Conservation (phyloP, 495 filamentous ascomycete genomes). For the Talaromyces thailandensis region DNA sequence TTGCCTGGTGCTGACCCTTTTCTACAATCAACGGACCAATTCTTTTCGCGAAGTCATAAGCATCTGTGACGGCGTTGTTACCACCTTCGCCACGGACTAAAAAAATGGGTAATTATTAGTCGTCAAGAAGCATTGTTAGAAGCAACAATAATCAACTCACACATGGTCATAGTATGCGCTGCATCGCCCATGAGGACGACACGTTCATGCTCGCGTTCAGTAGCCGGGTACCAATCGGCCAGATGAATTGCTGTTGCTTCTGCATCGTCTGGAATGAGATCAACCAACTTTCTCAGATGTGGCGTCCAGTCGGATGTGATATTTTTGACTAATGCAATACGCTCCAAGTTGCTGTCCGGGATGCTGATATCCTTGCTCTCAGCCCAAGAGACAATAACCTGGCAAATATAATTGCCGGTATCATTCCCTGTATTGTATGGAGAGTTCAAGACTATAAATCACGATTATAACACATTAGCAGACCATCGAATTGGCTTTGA, state of each 20-base stretch:
- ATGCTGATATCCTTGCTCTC: slow-evolving; percentile 29
- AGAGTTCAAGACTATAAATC: slow-evolving; percentile 31
- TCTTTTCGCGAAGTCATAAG: slow-evolving; percentile 25
- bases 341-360: slow-evolving; percentile 28
- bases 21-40: slow-evolving; percentile 2
- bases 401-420: slow-evolving; percentile 32
- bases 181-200: slow-evolving; percentile 43
- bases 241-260: slow-evolving; percentile 42
- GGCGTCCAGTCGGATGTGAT: slow-evolving; percentile 46
- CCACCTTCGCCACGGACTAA: slow-evolving; percentile 48
- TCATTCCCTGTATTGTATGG: slow-evolving; percentile 33
- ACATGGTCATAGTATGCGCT: slow-evolving; percentile 51
- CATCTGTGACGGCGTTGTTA: slow-evolving; percentile 50
- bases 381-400: slow-evolving; percentile 47
- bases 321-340: slow-evolving; percentile 41
- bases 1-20: background rate
- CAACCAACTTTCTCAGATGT: slow-evolving; percentile 41
- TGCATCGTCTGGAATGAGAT: slow-evolving; percentile 34
- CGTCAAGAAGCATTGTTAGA: slow-evolving; percentile 9
- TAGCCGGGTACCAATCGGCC: slow-evolving; percentile 44
- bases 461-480: background rate
- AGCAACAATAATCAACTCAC: slow-evolving; percentile 20
- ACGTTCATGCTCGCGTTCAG: slow-evolving; percentile 28
- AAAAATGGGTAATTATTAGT: background rate
- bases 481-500: background rate